A percentile compares a stretch with the other conserved stretches of the same genome.
Conservation (phyloP, 2,329 filamentous ascomycete species). For the Verticillium albo-atrum region DNA sequence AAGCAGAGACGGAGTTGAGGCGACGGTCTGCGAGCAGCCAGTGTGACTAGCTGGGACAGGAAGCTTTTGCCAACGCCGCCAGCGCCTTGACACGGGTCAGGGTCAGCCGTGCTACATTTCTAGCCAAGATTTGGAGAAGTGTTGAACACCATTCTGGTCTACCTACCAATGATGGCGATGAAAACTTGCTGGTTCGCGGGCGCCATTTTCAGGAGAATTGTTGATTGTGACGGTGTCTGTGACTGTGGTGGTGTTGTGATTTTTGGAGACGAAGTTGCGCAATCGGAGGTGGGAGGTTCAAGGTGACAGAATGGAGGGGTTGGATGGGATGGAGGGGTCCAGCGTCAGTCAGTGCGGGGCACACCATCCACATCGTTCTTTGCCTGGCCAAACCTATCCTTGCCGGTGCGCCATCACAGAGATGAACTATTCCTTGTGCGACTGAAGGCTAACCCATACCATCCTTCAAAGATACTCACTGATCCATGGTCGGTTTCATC, state of each 20-base stretch:
- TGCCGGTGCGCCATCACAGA: too few species aligned
- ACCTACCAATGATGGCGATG: conserved; percentile 48
- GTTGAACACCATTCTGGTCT: background rate
- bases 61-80: conserved; percentile 93
- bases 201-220: conserved; percentile 27
- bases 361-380: too few species aligned
- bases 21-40: conserved; percentile 62
- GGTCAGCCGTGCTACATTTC: background rate
- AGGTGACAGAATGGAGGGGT: background rate
- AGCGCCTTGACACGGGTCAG: conserved; percentile 55
- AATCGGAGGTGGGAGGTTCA: background rate
- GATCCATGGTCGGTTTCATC: too few species aligned
- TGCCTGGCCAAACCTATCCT: too few species aligned
- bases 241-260: background rate
- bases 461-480: too few species aligned
- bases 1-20: conserved; percentile 75
- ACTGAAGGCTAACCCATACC: too few species aligned
- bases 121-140: too few species aligned
- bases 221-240: background rate
- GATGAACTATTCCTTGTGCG: too few species aligned
- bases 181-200: conserved; percentile 39
- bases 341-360: background rate
- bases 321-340: background rate
- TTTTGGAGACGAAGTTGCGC: background rate
- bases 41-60: conserved; percentile 70